Evolutionary conservation across 176 grass and related monocot genomes (phyloP).

Genomic region (Oryza longistaminata): DNA sequence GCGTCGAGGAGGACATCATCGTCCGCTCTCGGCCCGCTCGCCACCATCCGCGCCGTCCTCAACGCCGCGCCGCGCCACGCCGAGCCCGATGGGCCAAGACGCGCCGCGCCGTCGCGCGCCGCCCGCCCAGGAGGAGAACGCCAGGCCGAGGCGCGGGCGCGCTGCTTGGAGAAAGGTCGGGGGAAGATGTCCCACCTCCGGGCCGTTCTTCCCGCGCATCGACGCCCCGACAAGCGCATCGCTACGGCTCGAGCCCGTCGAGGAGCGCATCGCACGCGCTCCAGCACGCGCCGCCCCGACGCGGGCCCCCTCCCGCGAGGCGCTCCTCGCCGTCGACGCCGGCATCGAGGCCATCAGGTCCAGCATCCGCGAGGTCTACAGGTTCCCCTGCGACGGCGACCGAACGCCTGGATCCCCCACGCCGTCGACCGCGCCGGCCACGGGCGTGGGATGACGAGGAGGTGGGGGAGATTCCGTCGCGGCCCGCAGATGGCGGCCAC

Average conservation of each 20-base stretch:
- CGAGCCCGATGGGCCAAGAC: not conserved
- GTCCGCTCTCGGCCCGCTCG: too few relatives aligned
- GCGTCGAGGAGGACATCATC: too few relatives aligned
- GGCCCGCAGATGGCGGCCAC: conserved; percentile 27
- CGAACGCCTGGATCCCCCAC: too few relatives aligned
- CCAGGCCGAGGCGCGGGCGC: not conserved
- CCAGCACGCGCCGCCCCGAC: not conserved
- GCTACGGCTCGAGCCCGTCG: conserved; percentile 22
- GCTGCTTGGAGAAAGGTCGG: conserved; percentile 26
- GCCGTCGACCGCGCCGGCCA: too few relatives aligned
- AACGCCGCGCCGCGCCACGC: not conserved
- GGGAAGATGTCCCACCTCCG: not conserved
- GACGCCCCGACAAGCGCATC: not conserved
- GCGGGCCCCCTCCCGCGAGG: not conserved
- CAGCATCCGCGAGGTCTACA: not conserved
- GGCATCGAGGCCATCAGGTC: not conserved
- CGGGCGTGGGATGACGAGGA: not conserved
- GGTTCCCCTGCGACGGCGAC: not conserved
- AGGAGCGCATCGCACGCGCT: conserved; percentile 17
- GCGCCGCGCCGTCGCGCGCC: too few relatives aligned
- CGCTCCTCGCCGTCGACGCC: not conserved
- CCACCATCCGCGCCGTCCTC: too few relatives aligned
- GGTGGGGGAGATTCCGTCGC: not conserved
- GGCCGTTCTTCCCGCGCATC: not conserved
- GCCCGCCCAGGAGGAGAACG: not conserved